phyloP scores from a whole-genome alignment of 208 protist species.

The Herpetomonas tarakana region DNA sequence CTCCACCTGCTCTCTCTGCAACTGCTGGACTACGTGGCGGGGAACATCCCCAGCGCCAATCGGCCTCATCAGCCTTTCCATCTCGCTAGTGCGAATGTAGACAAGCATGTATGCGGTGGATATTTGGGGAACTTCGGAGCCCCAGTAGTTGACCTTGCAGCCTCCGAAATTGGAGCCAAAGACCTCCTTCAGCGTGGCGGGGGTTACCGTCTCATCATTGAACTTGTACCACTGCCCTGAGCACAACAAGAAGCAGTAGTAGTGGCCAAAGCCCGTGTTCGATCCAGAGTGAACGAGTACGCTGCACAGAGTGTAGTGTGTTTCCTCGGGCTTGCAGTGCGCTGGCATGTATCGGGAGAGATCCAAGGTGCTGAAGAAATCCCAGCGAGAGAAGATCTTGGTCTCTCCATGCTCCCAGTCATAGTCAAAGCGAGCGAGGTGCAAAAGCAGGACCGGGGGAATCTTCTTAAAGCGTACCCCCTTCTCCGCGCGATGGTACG shows the following conservation, averaged over 20 bases:
- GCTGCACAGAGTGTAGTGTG: conserved; percentile 84
- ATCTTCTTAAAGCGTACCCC: conserved; percentile 74
- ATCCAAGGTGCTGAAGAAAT: conserved; percentile 83
- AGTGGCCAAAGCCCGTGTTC: conserved; percentile 87
- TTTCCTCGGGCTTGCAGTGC: conserved; percentile 40
- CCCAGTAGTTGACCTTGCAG: conserved; percentile 83
- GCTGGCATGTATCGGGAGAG: conserved; percentile 81
- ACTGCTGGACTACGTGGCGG: conserved; percentile 61
- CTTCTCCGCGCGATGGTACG: conserved; percentile 85
- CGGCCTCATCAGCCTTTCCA: conserved; percentile 59
- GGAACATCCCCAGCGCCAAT: conserved; percentile 66
- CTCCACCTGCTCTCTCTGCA: conserved; percentile 54
- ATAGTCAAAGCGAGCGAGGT: conserved; percentile 91
- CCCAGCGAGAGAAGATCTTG: conserved; percentile 87
- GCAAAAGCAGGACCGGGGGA: conserved; percentile 86
- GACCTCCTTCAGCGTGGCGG: conserved; percentile 74
- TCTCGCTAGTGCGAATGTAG: conserved; percentile 78
- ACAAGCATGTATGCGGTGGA: conserved; percentile 90
- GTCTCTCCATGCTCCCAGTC: conserved; percentile 76
- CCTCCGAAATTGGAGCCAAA: conserved; percentile 89
- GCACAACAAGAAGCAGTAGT: conserved; percentile 82
- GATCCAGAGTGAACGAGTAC: conserved; percentile 88
- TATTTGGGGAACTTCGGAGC: conserved; percentile 71
- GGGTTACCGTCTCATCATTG: conserved; percentile 86
- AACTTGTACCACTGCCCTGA: conserved; percentile 88